Percentiles rank a stretch among this genome's conserved stretches.
These are phyloP conservation scores for Cercis canadensis DNA, from an alignment of 306 rosid genomes.

Conservation along the genomic window DNA sequence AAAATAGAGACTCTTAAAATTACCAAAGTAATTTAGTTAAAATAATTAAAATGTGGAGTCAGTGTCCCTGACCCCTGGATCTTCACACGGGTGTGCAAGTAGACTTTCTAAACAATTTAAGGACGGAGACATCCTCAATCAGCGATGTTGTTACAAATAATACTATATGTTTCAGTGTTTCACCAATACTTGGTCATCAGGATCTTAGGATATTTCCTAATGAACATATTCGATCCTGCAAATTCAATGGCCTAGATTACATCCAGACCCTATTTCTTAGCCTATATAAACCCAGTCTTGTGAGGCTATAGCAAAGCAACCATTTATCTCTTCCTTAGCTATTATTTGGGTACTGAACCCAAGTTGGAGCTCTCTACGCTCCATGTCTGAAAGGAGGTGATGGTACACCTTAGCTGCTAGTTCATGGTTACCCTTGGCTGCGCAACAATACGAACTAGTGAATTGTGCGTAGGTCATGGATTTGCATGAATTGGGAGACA, in stretches of 20 bases:
- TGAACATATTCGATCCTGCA: conserved; percentile 21
- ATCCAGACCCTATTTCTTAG: conserved; percentile 4
- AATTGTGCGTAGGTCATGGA: conserved; percentile 40
- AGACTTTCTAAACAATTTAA: too few relatives aligned
- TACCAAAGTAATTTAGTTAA: too few relatives aligned
- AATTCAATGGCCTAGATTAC: conserved; percentile 35
- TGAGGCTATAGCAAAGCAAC: neutral
- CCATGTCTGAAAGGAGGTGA: conserved; percentile 30
- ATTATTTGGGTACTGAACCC: neutral
- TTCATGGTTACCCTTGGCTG: conserved; percentile 64
- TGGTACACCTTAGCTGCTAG: conserved; percentile 63
- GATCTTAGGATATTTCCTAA: conserved; percentile 34
- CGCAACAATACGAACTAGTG: neutral
- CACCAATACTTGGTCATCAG: conserved; percentile 36
- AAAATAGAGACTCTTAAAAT: too few relatives aligned
- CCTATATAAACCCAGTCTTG: conserved; percentile 36
- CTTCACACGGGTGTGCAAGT: too few relatives aligned
- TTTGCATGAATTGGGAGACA: conserved; percentile 72
- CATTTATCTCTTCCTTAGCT: conserved; percentile 9
- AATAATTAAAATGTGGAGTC: too few relatives aligned
- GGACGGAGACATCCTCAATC: conserved; percentile 4
- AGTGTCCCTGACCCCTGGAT: too few relatives aligned
- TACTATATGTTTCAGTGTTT: neutral
- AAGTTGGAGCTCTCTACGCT: conserved; percentile 54
- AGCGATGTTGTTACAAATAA: conserved; percentile 18